These are phyloP conservation scores for Arthroderma sp. DNA, from an alignment of 2,329 filamentous ascomycete genomes.

Conservation along the genomic window DNA sequence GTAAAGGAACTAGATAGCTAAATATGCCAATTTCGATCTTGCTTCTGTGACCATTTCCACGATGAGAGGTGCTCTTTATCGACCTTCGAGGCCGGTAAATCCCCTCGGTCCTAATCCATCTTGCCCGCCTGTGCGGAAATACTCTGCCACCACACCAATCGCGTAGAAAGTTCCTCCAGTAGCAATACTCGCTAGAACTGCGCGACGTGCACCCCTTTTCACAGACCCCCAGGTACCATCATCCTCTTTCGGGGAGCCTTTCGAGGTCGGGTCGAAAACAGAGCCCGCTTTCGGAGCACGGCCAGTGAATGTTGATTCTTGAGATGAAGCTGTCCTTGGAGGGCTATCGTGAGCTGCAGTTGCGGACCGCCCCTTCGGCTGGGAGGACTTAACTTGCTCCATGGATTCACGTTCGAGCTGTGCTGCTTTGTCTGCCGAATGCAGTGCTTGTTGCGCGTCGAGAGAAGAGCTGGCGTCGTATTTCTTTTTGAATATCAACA, in stretches of 20 bases:
- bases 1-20: neutral
- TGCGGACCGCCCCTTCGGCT: too few relatives aligned
- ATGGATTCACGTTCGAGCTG: slow-evolving; percentile 7
- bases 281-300: too few relatives aligned
- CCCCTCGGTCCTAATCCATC: slow-evolving; percentile 26
- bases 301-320: too few relatives aligned
- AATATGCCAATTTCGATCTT: neutral
- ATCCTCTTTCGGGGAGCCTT: neutral
- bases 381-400: slow-evolving; percentile 2
- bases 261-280: too few relatives aligned
- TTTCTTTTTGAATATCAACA: slow-evolving; percentile 27
- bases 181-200: slow-evolving; percentile 22
- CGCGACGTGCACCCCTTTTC: slow-evolving; percentile 17
- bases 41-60: too few relatives aligned
- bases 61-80: neutral
- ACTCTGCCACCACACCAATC: slow-evolving; percentile 27
- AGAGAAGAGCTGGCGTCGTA: neutral
- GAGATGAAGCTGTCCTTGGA: neutral
- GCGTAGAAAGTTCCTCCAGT: slow-evolving; percentile 30
- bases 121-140: slow-evolving; percentile 28
- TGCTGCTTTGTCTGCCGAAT: slow-evolving; percentile 5
- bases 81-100: slow-evolving; percentile 19
- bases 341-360: too few relatives aligned
- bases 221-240: slow-evolving; percentile 7
- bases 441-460: neutral